phyloP scores from a whole-genome alignment of 495 filamentous ascomycete genomes.

The Aspergillus steynii region DNA sequence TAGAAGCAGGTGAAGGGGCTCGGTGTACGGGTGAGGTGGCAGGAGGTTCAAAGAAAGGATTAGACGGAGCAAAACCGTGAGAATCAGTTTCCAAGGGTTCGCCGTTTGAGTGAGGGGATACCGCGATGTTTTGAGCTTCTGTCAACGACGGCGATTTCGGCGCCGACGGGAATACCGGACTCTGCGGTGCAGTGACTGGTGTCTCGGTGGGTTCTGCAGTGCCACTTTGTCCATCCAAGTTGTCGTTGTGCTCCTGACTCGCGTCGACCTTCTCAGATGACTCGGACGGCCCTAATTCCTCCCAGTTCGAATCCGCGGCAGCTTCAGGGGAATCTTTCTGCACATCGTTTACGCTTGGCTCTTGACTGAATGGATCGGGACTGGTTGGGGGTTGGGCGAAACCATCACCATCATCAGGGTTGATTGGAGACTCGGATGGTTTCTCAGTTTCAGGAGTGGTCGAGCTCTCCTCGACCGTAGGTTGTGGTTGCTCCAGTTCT shows the following conservation, averaged over 20 bases:
- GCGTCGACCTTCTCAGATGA: conserved; percentile 12
- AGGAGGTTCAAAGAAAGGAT: conserved; percentile 10
- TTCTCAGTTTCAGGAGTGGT: conserved; percentile 22
- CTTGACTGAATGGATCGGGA: conserved; percentile 21
- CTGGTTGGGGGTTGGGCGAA: conserved; percentile 18
- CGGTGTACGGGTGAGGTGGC: conserved; percentile 5
- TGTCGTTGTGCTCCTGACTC: conserved; percentile 13
- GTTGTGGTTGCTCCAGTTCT: conserved; percentile 19
- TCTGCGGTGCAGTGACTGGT: conserved; percentile 27
- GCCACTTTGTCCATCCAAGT: conserved; percentile 18
- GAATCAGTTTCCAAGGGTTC: conserved; percentile 7
- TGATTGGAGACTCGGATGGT: conserved; percentile 18
- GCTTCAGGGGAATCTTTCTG: conserved; percentile 14
- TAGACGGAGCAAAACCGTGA: conserved; percentile 6
- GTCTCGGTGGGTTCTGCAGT: conserved; percentile 19
- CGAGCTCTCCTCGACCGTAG: conserved; percentile 23
- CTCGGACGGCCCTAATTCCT: conserved; percentile 19
- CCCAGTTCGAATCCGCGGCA: conserved; percentile 15
- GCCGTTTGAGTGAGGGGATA: conserved; percentile 7
- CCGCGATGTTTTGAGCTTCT: conserved; percentile 14
- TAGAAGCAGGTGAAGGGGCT: conserved; percentile 17
- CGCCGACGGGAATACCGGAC: conserved; percentile 13
- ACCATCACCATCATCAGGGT: conserved; percentile 20
- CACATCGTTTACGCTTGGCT: conserved; percentile 24
- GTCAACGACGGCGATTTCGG: conserved; percentile 29